phyloP scores from a whole-genome alignment of 495 filamentous ascomycete genomes.

The Talaromyces wortmannii region DNA sequence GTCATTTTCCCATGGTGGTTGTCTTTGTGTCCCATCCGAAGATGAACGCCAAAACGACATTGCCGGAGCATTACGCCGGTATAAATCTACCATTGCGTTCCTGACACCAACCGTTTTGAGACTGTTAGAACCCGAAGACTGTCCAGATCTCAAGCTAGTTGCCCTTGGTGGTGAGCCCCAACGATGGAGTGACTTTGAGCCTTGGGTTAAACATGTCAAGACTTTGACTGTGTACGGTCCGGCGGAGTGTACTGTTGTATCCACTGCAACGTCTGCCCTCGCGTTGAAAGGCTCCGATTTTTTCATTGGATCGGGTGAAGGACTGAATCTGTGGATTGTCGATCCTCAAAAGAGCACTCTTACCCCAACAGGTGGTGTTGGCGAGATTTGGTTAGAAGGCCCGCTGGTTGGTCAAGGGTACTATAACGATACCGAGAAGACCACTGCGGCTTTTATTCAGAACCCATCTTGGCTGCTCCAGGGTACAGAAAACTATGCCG shows the following conservation, averaged over 20 bases:
- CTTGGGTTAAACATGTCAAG: slow-evolving; percentile 8
- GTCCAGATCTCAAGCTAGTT: slow-evolving; percentile 23
- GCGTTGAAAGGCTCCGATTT: neutral
- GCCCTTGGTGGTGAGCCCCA: slow-evolving; percentile 25
- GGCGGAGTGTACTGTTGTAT: slow-evolving; percentile 20
- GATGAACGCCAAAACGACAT: slow-evolving; percentile 24
- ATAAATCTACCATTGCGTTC: slow-evolving; percentile 8
- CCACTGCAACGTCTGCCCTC: slow-evolving; percentile 12
- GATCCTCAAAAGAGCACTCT: slow-evolving; percentile 30
- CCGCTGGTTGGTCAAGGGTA: slow-evolving; percentile 42
- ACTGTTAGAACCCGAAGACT: slow-evolving; percentile 21
- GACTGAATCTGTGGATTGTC: neutral
- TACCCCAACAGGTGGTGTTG: slow-evolving; percentile 40
- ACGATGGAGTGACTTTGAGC: neutral
- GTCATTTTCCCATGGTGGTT: slow-evolving; percentile 31
- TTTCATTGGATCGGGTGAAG: neutral
- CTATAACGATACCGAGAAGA: slow-evolving; percentile 25
- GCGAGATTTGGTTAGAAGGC: slow-evolving; percentile 48
- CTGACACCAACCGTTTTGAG: slow-evolving; percentile 43
- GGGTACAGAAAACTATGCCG: slow-evolving; percentile 11
- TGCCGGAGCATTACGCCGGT: slow-evolving; percentile 17
- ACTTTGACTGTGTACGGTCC: slow-evolving; percentile 27
- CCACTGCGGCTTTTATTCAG: slow-evolving; percentile 39
- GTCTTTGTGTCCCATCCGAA: slow-evolving; percentile 37
- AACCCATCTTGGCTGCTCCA: slow-evolving; percentile 37